phyloP scores from a whole-genome alignment of 2,329 filamentous ascomycete species.

The Xylaria multiplex region DNA sequence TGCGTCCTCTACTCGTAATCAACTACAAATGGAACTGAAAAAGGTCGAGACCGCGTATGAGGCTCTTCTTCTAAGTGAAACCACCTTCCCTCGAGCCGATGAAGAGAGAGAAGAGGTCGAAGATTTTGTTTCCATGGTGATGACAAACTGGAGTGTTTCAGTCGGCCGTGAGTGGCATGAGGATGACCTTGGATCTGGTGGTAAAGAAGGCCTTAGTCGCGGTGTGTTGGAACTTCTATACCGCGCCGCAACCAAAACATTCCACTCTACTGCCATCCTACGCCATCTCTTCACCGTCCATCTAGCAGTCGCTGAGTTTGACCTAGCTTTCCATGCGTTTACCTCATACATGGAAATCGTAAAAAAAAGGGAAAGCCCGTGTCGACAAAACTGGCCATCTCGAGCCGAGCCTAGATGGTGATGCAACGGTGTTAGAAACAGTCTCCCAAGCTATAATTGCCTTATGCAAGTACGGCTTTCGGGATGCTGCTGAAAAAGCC shows the following conservation, averaged over 20 bases:
- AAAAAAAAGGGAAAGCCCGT: conserved; percentile 82
- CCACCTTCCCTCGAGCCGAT: conserved; percentile 84
- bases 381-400: conserved; percentile 79
- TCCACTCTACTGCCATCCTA: conserved; percentile 90
- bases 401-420: conserved; percentile 79
- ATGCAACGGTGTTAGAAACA: conserved; percentile 79
- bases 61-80: conserved; percentile 78
- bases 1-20: conserved; percentile 66
- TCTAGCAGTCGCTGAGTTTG: conserved; percentile 87
- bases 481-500: conserved; percentile 81
- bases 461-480: conserved; percentile 82
- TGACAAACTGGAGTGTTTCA: conserved; percentile 85
- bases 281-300: conserved; percentile 89
- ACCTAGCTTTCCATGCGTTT: conserved; percentile 88
- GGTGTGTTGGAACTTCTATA: conserved; percentile 89
- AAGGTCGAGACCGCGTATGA: conserved; percentile 84
- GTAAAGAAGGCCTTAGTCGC: conserved; percentile 77
- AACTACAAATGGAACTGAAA: conserved; percentile 80
- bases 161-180: conserved; percentile 84
- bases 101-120: conserved; percentile 84
- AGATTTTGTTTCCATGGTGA: conserved; percentile 79
- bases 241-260: conserved; percentile 89
- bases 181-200: conserved; percentile 81
- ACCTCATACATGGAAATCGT: conserved; percentile 93
- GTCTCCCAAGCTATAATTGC: conserved; percentile 82